Conservation (phyloP, 768 basidiomycete genomes). For the Clavulina sp. region DNA sequence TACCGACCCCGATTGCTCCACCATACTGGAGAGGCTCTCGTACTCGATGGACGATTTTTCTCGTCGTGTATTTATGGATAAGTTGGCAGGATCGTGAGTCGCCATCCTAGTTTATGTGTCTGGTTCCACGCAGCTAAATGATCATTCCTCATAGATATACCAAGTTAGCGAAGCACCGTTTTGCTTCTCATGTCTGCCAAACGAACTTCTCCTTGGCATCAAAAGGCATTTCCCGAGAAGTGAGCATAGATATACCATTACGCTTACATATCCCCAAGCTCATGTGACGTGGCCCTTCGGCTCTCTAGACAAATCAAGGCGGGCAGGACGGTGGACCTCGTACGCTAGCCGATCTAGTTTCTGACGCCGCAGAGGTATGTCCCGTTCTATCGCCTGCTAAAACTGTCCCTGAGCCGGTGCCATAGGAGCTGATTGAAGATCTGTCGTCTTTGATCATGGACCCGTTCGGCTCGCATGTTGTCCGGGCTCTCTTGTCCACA, state of each 20-base stretch:
- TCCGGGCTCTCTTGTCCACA: conserved; percentile 52
- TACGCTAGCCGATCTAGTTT: conserved; percentile 20
- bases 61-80: conserved; percentile 78
- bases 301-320: not conserved
- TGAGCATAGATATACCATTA: conserved; percentile 16
- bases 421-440: conserved; percentile 50
- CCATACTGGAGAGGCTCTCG: conserved; percentile 73
- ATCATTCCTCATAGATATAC: conserved; percentile 33
- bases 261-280: not conserved
- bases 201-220: conserved; percentile 56
- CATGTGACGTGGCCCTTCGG: no score
- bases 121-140: not conserved
- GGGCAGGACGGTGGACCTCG: conserved; percentile 6
- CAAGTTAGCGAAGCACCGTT: conserved; percentile 54
- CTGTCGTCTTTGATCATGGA: conserved; percentile 57
- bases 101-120: not conserved
- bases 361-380: conserved; percentile 10
- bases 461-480: conserved; percentile 79
- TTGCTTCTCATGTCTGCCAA: conserved; percentile 91
- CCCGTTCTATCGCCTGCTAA: not conserved
- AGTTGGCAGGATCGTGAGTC: conserved; percentile 73
- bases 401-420: not conserved
- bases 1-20: conserved; percentile 86
- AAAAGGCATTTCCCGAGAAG: conserved; percentile 55
- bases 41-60: conserved; percentile 95